Evolutionary conservation across 1,284 basidiomycete genomes (phyloP), one percentile per base, ranked within the genome.

Genomic region (Marasmius tenuissimus): DNA sequence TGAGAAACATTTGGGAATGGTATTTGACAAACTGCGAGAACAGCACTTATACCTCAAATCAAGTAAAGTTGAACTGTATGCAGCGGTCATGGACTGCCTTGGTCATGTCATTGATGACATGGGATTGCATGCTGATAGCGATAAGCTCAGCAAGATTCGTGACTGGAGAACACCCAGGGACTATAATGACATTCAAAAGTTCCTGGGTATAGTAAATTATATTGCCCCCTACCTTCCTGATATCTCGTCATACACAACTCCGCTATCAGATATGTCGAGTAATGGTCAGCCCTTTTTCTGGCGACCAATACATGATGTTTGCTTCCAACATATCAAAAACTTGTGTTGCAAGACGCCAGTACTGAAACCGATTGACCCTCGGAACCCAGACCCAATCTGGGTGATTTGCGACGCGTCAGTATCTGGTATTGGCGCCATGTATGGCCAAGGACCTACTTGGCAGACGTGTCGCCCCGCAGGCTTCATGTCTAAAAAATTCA

Each of bases 171-270:
- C 11, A 42, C 40, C 40, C 6, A 12, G n/a, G n/a, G n/a, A 42
- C 40, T 42, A 42, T 42, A 42, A 42, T 42, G n/a, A 42, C 6
- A 6, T 42, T 6, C 40, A 42, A n/a, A 42, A 42, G n/a, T 81
- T 81, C 49, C 58, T 81, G 0, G 79, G 78, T 0, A 64, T 78
- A 0, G 70, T 81, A 0, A 70, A 80, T 22, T 83, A 81, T 63
- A 56, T 83, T 0, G 68, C 72, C 0, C 68, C 72, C 11, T 78
- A 78, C 61, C 64, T 81, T 56, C 78, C 75, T 0, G 69, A 78
- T 42, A 64, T 82, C 0, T 67, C 73, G 0, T 64, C 68, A 8
- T 76, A 75, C 51, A 75, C 71, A 0, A 64, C 65, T 3, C 67
- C 67, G 0, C 40, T 72, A 37, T 61, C 57, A 0, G 59, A 58